Base-by-base conservation (phyloP, 2,329 filamentous ascomycete genomes). In the Ophiocordyceps camponoti-rufipedis region DNA sequence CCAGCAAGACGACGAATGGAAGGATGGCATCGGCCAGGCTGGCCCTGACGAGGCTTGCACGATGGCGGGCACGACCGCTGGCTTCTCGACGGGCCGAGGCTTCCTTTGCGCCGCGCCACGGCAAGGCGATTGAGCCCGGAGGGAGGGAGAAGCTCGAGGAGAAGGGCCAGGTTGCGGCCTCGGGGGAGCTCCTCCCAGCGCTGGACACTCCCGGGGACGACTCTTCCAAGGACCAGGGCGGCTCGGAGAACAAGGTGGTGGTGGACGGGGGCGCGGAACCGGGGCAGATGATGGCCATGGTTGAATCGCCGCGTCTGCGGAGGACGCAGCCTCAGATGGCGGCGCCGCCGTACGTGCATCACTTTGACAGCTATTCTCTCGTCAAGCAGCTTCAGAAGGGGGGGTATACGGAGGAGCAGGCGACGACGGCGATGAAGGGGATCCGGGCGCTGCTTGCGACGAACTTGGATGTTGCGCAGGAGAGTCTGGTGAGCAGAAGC, bases 291-390 rank as follows among this genome's bases (percentile, higher is more conserved):
- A 23, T 23, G 23, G 23, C 23, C 39, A 18, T 28, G 39, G 16
- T 28, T 7, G 19, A 12, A 7, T 16, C 32, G 32, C 9, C 12
- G 12, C 13, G 32, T 6, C 12, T n/a, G 12, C 9, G 32, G 41
- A 56, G 66, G 43, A 71, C 72, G 52, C 72, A 75, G 19, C 81
- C 81, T 5, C 79, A 87, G 58, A 74, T 83, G 57, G 71, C 77
- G 43, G 74, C 85, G 0, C 76, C 84, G 8, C 83, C 80, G 1
- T 93, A 94, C 58, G 79, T 94, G 32, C 91, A 98, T 65, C 87
- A 96, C 64, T 98, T 98, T 62, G 89, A 98, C 64, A 94, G 82
- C 23, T 98, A 91, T 62, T 80, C 78, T 13, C 74, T 96, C 5
- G 91, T 96, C 14, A 82, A 82, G 56, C 78, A 85, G 54, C 76